Conservation (phyloP, 441 rosid genomes). For the Gossypium lobatum region DNA sequence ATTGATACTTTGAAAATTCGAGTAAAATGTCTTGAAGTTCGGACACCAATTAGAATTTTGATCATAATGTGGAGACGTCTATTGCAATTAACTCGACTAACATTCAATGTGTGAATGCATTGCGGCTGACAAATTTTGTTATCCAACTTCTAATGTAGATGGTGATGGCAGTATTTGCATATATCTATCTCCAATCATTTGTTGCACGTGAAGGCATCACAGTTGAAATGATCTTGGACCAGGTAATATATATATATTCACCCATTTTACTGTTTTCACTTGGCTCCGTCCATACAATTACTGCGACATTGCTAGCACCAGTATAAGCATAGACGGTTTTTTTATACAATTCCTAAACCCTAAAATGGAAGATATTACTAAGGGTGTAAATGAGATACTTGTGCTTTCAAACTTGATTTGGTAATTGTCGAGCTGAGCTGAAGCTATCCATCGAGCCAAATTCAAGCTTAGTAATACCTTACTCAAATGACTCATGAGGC, state of each 20-base stretch:
- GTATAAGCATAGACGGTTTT: background rate
- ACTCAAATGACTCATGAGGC: too few relatives aligned
- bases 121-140: too few relatives aligned
- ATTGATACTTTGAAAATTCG: too few relatives aligned
- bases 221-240: constrained; percentile 66
- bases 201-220: constrained; percentile 44
- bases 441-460: too few relatives aligned
- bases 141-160: constrained; percentile 38
- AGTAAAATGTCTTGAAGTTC: too few relatives aligned
- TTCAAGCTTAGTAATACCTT: too few relatives aligned
- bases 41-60: too few relatives aligned
- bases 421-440: too few relatives aligned
- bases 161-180: constrained; percentile 97
- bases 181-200: constrained; percentile 81
- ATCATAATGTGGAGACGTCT: too few relatives aligned
- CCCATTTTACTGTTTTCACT: background rate
- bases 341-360: background rate
- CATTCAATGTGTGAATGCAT: too few relatives aligned
- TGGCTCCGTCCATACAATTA: background rate
- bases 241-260: background rate
- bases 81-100: too few relatives aligned
- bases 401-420: too few relatives aligned
- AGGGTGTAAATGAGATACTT: background rate
- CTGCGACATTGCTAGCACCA: background rate
- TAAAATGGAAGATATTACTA: background rate